Percentiles rank a stretch among this genome's conserved stretches.
phyloP scores from a whole-genome alignment of 345 rosid species.

The Dovyalis caffra region DNA sequence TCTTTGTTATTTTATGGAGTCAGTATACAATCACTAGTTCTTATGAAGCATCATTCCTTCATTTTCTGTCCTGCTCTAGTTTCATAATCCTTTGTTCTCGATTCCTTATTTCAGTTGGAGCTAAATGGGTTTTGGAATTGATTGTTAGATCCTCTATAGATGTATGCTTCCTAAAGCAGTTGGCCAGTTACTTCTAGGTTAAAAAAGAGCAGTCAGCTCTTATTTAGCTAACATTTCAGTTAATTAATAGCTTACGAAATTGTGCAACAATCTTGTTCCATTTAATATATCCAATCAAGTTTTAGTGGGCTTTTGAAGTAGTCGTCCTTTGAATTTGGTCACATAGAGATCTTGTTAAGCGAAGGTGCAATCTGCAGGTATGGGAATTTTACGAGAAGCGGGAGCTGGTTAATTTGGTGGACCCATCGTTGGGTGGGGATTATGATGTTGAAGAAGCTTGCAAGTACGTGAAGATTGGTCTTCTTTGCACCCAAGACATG shows the following conservation, averaged over 20 bases:
- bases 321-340: background rate
- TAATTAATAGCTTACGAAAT: too few relatives aligned
- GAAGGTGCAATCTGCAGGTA: conserved; percentile 36
- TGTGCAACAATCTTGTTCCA: background rate
- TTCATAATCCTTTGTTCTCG: background rate
- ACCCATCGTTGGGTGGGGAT: conserved; percentile 33
- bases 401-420: conserved; percentile 38
- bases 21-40: background rate
- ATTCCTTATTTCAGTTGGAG: background rate
- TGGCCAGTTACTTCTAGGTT: too few relatives aligned
- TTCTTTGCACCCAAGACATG: conserved; percentile 66
- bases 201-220: too few relatives aligned
- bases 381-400: conserved; percentile 40
- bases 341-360: background rate
- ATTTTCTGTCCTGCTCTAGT: background rate
- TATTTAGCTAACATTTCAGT: background rate
- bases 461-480: conserved; percentile 49
- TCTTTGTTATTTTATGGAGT: background rate
- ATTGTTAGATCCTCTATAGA: too few relatives aligned
- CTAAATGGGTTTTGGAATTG: too few relatives aligned
- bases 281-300: background rate
- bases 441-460: conserved; percentile 41
- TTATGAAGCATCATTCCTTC: background rate
- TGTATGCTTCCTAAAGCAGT: too few relatives aligned
- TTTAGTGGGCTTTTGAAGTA: background rate